Base-by-base conservation (phyloP, 108 stramenopile genomes). In the Nannochloropsis oceanica region DNA sequence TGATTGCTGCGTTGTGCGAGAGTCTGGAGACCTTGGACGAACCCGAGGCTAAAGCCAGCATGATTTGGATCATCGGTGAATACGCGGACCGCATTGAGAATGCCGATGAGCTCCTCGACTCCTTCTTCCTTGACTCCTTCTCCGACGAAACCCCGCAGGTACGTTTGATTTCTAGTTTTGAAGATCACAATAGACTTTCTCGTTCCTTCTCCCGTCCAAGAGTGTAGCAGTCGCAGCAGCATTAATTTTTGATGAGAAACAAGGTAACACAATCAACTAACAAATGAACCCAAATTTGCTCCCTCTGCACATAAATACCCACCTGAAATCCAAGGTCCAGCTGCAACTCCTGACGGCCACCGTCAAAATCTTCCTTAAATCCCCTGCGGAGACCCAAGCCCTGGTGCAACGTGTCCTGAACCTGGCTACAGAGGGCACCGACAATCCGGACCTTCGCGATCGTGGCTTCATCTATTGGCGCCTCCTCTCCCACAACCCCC, bases 61-160 rank as follows among this genome's bases (percentile, higher is more conserved):
- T 99, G 95, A 94, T 99, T 85, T 99, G 99, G 99, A 99, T 99
- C 87, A 96, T 99, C 90, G 99, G 99, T n/a, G 99, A 99, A 91
- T 99, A 99, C 89, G 98, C 97, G 0, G 97, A 98, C 89, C 95
- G 97, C 81, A 98, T 99, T 83, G 99, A 98, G 89, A 98, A 98
- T 90, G 99, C 99, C 12, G 98, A 98, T 88, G 97, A 99, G 88
- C 92, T 98, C 42, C 91, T 99, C 26, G 98, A 98, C 82, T 94
- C 93, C 83, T 99, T 98, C 92, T 87, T 99, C 2, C 59, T 73
- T 10, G 59, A 73, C 59, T 73, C 59, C 22, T 73, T 73, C 59
- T n/a, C n/a, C 22, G 59, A 73, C 22, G 59, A 73, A n/a, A 73
- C 59, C 22, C 59, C 59, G 59, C 59, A 73, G 59, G 59, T 73